Percentiles rank a stretch among this genome's conserved stretches.
phyloP scores from a whole-genome alignment of 208 protist species.

The Trypanosoma vivax region DNA sequence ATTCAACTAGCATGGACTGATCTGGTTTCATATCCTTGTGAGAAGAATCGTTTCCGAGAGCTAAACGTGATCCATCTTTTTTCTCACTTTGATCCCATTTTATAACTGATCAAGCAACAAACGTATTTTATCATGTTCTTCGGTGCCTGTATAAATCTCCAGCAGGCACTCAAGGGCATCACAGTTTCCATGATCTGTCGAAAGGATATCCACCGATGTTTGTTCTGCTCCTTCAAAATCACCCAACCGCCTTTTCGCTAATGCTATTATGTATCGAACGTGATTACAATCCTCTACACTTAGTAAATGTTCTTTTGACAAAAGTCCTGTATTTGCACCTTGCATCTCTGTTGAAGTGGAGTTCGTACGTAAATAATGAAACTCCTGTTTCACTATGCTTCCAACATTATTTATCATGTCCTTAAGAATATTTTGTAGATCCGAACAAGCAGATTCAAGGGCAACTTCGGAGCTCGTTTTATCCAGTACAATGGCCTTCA shows the following conservation, averaged over 20 bases:
- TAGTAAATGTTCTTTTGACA: slow-evolving; percentile 24
- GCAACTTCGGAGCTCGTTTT: slow-evolving; percentile 13
- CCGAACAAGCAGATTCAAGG: slow-evolving; percentile 20
- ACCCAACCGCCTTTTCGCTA: slow-evolving; percentile 39
- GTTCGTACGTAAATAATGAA: not conserved
- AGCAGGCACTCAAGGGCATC: slow-evolving; percentile 71
- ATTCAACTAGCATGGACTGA: slow-evolving; percentile 25
- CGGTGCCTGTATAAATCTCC: slow-evolving; percentile 59
- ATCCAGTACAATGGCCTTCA: slow-evolving; percentile 35
- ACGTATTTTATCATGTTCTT: slow-evolving; percentile 26
- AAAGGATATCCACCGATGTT: slow-evolving; percentile 38
- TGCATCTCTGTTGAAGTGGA: not conserved
- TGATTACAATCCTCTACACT: slow-evolving; percentile 56
- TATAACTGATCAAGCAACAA: slow-evolving; percentile 46
- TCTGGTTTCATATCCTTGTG: not conserved
- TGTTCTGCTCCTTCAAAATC: slow-evolving; percentile 38
- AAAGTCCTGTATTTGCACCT: slow-evolving; percentile 7
- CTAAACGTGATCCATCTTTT: not conserved
- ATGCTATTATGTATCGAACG: slow-evolving; percentile 56
- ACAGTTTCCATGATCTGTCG: slow-evolving; percentile 33
- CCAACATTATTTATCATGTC: slow-evolving; percentile 24
- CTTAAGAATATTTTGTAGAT: slow-evolving; percentile 31
- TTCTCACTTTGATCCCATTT: slow-evolving; percentile 9
- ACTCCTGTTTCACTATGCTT: slow-evolving; percentile 25
- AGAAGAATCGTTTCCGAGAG: not conserved